phyloP scores from a whole-genome alignment of 768 basidiomycete genomes.

The Lactarius sp. region DNA sequence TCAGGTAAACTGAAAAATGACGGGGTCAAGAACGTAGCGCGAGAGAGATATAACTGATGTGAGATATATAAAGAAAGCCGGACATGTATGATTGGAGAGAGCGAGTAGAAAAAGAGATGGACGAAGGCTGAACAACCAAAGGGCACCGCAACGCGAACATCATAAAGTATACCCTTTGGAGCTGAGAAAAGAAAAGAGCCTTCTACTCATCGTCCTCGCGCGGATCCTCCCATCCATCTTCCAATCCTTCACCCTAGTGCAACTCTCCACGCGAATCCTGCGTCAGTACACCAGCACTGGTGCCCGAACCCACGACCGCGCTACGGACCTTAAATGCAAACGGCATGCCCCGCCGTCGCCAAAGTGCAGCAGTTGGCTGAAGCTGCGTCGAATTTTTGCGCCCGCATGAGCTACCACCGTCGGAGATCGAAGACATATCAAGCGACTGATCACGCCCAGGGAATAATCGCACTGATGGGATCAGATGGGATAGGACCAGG shows the following conservation, averaged over 20 bases:
- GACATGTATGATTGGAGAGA: neutral
- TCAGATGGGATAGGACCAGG: too few species aligned
- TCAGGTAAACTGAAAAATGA: neutral
- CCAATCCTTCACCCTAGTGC: neutral
- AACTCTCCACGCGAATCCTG: neutral
- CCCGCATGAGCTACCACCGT: neutral
- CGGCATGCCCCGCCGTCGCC: too few species aligned
- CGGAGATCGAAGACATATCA: neutral
- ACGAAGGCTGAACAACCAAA: neutral
- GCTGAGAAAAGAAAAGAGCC: neutral
- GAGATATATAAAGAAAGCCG: neutral
- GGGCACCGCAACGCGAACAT: neutral
- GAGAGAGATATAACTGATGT: neutral
- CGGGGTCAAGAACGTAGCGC: neutral
- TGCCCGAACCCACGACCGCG: neutral
- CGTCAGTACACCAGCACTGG: neutral
- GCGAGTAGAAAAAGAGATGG: neutral
- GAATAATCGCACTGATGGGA: too few species aligned
- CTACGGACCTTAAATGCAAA: too few species aligned
- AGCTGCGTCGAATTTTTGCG: too few species aligned
- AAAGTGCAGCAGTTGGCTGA: too few species aligned
- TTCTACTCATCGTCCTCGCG: neutral
- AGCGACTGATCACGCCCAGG: neutral
- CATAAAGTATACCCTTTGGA: neutral
- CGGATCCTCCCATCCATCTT: slow-evolving; percentile 10